Percentiles rank a stretch among this genome's conserved stretches.
Evolutionary conservation across 2,329 filamentous ascomycete species (phyloP).

Genomic region (Scopulariopsis brevicaulis): DNA sequence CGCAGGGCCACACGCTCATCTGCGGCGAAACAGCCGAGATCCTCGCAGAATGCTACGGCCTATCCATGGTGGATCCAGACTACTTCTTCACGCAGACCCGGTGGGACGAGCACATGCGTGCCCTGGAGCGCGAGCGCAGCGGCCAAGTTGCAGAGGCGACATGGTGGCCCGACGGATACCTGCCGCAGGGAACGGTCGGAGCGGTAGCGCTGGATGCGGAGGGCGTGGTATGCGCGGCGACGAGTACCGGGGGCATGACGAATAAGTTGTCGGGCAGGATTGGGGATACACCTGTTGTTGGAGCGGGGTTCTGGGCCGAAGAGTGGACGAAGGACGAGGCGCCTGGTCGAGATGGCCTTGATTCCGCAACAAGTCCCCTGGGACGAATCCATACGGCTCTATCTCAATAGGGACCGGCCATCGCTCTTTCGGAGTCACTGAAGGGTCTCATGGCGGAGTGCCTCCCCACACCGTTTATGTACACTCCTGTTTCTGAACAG

Average conservation of each 20-base stretch:
- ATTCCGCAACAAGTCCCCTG: constrained; percentile 4
- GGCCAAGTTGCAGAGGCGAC: constrained; percentile 27
- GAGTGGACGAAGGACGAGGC: constrained; percentile 52
- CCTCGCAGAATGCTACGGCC: constrained; percentile 55
- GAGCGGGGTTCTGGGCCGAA: constrained; percentile 85
- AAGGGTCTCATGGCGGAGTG: constrained; percentile 45
- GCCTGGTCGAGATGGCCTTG: constrained; percentile 9
- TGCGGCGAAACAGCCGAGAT: constrained; percentile 57
- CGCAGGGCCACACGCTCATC: constrained; percentile 60
- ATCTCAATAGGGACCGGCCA: neutral
- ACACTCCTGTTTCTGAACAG: constrained; percentile 17
- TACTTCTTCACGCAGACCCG: constrained; percentile 73
- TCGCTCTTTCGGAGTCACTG: constrained; percentile 31
- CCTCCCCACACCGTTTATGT: constrained; percentile 35
- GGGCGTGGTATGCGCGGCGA: constrained; percentile 60
- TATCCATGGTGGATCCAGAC: constrained; percentile 54
- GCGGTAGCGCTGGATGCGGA: constrained; percentile 70
- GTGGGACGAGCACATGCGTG: constrained; percentile 67
- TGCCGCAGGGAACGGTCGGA: constrained; percentile 77
- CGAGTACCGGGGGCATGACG: constrained; percentile 66
- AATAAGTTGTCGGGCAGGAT: constrained; percentile 81
- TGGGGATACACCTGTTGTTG: constrained; percentile 75
- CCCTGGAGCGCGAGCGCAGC: constrained; percentile 36
- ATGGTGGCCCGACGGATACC: constrained; percentile 52
- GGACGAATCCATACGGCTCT: constrained; percentile 12